Conservation (phyloP, 768 basidiomycete genomes). For the Nidula microcarpa region DNA sequence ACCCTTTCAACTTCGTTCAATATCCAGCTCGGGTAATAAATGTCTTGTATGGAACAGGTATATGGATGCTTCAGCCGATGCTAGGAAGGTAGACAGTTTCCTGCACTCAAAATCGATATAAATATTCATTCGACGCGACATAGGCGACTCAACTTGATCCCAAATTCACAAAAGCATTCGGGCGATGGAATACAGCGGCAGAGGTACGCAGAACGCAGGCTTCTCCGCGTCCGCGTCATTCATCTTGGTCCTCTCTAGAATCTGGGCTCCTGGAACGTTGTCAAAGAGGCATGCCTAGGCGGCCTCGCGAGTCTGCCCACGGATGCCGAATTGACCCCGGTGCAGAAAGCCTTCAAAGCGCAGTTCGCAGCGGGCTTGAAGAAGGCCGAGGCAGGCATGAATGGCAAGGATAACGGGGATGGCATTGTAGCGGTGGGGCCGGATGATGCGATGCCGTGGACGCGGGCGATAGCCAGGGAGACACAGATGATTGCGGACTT, state of each 20-base stretch:
- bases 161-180: constrained; percentile 38
- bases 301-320: not conserved
- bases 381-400: too few species aligned
- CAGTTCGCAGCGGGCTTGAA: too few species aligned
- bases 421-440: not conserved
- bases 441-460: constrained; percentile 17
- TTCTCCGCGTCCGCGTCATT: not conserved
- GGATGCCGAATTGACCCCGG: not conserved
- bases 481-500: constrained; percentile 5
- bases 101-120: not conserved
- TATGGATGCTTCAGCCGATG: constrained; percentile 25
- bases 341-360: too few species aligned
- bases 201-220: not conserved
- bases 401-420: not conserved
- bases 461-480: constrained; percentile 17
- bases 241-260: not conserved
- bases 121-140: not conserved
- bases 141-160: constrained; percentile 37
- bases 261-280: not conserved
- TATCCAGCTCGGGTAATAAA: not conserved
- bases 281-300: not conserved
- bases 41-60: constrained; percentile 14
- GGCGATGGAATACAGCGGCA: constrained; percentile 24
- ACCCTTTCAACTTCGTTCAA: not conserved
- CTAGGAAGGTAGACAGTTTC: constrained; percentile 17